These are phyloP conservation scores for Colletotrichum chrysophilum DNA, from an alignment of 2,329 filamentous ascomycete genomes.

Conservation along the genomic window DNA sequence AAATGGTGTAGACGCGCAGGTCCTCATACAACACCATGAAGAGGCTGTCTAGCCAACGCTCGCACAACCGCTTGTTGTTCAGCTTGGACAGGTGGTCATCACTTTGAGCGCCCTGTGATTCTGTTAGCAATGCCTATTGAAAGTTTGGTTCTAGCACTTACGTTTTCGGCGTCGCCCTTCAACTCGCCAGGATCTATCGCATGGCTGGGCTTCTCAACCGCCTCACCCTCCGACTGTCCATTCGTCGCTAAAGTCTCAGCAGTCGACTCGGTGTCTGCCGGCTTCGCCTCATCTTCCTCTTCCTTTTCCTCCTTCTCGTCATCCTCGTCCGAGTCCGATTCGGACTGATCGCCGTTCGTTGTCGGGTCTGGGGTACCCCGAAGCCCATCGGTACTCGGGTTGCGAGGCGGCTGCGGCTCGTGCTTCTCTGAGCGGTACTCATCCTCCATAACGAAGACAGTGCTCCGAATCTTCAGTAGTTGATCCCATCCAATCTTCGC, in stretches of 20 bases:
- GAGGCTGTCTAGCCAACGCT: constrained; percentile 96
- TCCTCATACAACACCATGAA: constrained; percentile 99
- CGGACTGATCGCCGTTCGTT: constrained; percentile 50
- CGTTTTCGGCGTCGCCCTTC: constrained; percentile 77
- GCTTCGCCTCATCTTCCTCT: constrained; percentile 40
- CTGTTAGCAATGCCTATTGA: constrained; percentile 21
- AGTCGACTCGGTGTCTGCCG: constrained; percentile 29
- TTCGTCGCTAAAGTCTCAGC: constrained; percentile 32
- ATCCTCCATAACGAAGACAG: constrained; percentile 99
- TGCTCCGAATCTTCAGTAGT: constrained; percentile 89
- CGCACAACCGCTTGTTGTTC: constrained; percentile 95
- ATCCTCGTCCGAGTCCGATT: constrained; percentile 3
- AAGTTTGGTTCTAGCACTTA: constrained; percentile 38
- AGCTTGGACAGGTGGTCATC: constrained; percentile 85
- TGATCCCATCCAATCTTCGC: constrained; percentile 98
- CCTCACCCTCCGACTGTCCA: constrained; percentile 39
- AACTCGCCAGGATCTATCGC: constrained; percentile 78
- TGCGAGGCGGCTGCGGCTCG: constrained; percentile 65
- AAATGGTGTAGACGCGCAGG: constrained; percentile 97
- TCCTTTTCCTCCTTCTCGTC: constrained; percentile 36
- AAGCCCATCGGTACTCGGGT: constrained; percentile 80
- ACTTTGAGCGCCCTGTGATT: constrained; percentile 60
- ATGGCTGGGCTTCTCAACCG: constrained; percentile 79
- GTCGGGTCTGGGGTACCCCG: constrained; percentile 70
- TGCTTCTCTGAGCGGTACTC: constrained; percentile 93